Conservation (phyloP, 2,329 filamentous ascomycete genomes). For the Fragosphaeria purpurea region DNA sequence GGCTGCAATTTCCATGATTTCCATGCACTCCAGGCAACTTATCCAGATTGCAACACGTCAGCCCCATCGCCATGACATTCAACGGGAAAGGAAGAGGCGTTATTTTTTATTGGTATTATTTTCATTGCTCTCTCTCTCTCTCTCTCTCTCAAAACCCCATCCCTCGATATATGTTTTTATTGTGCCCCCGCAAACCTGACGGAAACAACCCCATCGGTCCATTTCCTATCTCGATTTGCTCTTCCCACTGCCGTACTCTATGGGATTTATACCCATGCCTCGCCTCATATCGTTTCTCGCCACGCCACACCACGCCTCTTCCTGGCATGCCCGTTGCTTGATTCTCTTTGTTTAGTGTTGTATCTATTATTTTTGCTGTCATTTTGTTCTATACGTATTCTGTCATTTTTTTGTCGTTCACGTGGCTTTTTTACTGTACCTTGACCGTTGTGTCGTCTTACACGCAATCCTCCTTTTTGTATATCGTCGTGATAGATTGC, state of each 20-base stretch:
- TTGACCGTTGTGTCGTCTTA: too few relatives aligned
- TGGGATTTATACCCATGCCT: background rate
- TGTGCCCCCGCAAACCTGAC: too few relatives aligned
- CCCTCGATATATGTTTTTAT: too few relatives aligned
- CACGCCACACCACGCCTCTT: background rate
- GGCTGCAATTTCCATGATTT: too few relatives aligned
- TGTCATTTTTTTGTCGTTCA: too few relatives aligned
- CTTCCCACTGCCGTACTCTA: background rate
- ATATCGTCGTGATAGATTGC: too few relatives aligned
- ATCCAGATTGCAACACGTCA: constrained; percentile 5
- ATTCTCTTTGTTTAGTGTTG: background rate
- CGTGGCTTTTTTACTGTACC: too few relatives aligned
- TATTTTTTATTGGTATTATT: background rate
- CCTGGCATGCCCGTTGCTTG: background rate
- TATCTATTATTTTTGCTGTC: background rate
- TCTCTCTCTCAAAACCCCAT: too few relatives aligned
- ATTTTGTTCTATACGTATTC: background rate
- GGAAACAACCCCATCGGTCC: background rate
- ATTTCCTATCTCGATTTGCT: background rate
- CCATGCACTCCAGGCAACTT: background rate
- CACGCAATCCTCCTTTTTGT: too few relatives aligned
- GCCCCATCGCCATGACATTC: background rate
- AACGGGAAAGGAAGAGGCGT: background rate
- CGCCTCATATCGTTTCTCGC: background rate
- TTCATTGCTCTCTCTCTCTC: background rate